Conservation (phyloP, 2,329 filamentous ascomycete genomes). For the Decorospora gaudefroyi region DNA sequence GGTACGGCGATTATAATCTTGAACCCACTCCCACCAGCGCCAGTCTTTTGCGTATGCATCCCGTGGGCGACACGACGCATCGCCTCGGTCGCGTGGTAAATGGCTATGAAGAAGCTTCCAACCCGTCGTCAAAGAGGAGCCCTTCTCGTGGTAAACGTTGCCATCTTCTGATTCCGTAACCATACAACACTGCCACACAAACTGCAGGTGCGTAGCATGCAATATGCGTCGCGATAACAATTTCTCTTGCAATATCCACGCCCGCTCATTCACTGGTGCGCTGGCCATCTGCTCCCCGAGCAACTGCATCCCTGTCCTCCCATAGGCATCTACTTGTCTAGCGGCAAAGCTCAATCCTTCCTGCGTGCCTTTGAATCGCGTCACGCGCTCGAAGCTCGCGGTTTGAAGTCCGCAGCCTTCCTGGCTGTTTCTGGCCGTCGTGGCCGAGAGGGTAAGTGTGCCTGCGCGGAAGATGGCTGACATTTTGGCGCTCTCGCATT, state of each 20-base stretch:
- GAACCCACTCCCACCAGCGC: neutral
- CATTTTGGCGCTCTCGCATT: too few species aligned
- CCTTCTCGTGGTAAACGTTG: neutral
- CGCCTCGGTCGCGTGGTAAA: neutral
- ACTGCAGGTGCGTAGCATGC: constrained; percentile 1
- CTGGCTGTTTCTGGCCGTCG: neutral
- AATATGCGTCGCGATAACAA: constrained; percentile 5
- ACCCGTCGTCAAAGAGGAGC: too few species aligned
- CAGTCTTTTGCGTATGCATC: neutral
- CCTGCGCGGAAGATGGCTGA: constrained; percentile 1
- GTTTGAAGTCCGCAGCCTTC: constrained; percentile 1
- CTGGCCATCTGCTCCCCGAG: neutral
- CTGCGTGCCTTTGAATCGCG: neutral
- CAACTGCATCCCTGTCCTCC: neutral
- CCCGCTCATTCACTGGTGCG: constrained; percentile 1
- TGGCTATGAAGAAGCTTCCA: too few species aligned
- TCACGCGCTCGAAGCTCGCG: neutral
- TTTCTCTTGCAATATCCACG: constrained; percentile 9
- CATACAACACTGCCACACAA: constrained; percentile 5
- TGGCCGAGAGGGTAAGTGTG: constrained; percentile 4
- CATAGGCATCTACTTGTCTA: neutral
- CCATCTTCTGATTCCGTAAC: constrained; percentile 6
- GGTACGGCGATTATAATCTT: constrained; percentile 1
- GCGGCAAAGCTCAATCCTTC: neutral
- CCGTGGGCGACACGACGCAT: neutral